Evolutionary conservation across 768 basidiomycete species (phyloP), one percentile per base, ranked within the genome.

Genomic region (Phylloporus rhodoxanthus): DNA sequence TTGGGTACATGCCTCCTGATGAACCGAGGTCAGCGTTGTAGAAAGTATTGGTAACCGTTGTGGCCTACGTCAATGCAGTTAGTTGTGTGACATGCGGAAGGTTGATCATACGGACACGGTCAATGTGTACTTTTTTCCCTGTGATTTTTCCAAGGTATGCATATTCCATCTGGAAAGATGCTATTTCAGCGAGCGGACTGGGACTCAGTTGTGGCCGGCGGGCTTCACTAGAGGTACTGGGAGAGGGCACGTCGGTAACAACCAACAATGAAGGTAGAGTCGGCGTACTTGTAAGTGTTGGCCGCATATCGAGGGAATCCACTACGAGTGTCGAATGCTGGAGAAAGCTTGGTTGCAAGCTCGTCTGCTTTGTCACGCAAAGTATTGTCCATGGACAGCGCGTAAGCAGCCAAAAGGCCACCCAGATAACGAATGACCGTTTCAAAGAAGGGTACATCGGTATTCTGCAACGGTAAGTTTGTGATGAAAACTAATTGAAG

Each of bases 391-490:
- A 73, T 70, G 1, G 87, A 82, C 2, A 96, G 71, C 5, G 91
- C 83, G 59, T 92, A 85, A 0, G 87, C 90, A 2, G 87, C 87
- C 5, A 94, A 75, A 1, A 94, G 72, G 6, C 93, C 94, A 3
- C 92, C 93, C 2, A 97, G 79, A 58, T 94, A 87, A 28, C 93
- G 81, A 52, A 96, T 96, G 36, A 87, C 80, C 0, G 91, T 94
- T 71, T 94, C 88, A 52, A 89, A 90, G 63, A 83, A 87, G 1
- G 83, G 82, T 0, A 67, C 65, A 1, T 46, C 63, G 70, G 55
- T 64, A 67, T 56, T 66, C 57, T 49, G 43, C 67, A 36, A 14
- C 33, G 39, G 23, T 40, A 28, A 54, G 56, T 11, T 2, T 13
- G 29, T 4, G 8, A 15, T 9, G 21, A 6, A 2, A 17, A 28